Evolutionary conservation across 2,329 filamentous ascomycete genomes (phyloP), one percentile per base, ranked within the genome.

Genomic region (Lachnellula occidentalis): DNA sequence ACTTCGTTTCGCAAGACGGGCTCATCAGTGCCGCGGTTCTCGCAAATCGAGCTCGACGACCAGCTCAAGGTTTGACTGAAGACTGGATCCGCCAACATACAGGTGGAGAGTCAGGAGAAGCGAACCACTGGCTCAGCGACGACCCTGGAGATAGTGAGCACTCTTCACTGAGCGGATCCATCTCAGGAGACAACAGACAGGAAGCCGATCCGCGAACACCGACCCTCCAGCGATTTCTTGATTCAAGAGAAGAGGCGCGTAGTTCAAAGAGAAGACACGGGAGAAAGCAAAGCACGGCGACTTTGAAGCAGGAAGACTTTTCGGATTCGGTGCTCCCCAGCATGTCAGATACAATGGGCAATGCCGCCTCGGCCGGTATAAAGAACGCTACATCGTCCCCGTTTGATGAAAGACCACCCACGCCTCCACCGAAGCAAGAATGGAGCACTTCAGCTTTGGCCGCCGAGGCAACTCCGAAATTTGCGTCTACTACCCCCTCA

Each of bases 61-160:
- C 80, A 53, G 74, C 77, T 15, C 76, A 77, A 61, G 83, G 86
- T 56, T 79, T 92, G 51, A 90, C 87, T 0, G 87, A 92, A 70
- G 87, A 91, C 74, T 92, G 89, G 89, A 90, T 94, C 61, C 86
- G 88, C 57, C 87, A 89, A 58, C 90, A 92, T 67, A 85, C 89
- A n/a, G 65, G 85, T n/a, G 80, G 81, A 60, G 82, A 86, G 61
- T 79, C 78, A 61, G 81, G 80, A 34, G 88, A 94, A 68, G 82
- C 83, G 61, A 83, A 82, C 58, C 86, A 90, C 71, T 95, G 90
- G 90, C 78, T 91, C 62, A 95, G 89, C 69, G 90, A 95, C 79
- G 81, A 85, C 58, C 80, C 81, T 22, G 81, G 82, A 67, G 82
- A 81, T 65, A 90, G 86, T 69, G 87, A 90, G 76, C 81, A 81